Conservation (phyloP, 352 stramenopile genomes). For the Pythium brachiatum region DNA sequence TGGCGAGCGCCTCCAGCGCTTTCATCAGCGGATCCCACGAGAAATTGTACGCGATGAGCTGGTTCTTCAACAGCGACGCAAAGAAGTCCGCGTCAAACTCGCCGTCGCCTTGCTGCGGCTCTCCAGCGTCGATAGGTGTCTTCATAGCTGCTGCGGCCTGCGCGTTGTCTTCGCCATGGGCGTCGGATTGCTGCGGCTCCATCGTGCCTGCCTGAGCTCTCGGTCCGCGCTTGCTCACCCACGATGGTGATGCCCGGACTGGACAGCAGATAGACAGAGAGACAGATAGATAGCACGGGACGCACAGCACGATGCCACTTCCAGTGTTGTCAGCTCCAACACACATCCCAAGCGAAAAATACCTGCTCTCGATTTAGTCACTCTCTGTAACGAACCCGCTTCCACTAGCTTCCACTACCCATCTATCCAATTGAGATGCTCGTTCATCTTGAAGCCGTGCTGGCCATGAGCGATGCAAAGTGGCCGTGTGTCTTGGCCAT, state of each 20-base stretch:
- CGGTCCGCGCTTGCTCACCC: neutral
- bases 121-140: neutral
- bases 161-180: conserved; percentile 3
- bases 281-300: neutral
- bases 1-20: conserved; percentile 52
- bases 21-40: conserved; percentile 75
- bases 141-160: conserved; percentile 6
- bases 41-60: conserved; percentile 68
- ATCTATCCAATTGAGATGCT: too few relatives aligned
- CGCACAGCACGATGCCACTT: neutral
- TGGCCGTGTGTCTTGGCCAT: conserved; percentile 35
- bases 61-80: conserved; percentile 53
- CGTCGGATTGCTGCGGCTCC: conserved; percentile 26
- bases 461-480: conserved; percentile 29
- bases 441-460: neutral
- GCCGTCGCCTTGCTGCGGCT: conserved; percentile 6
- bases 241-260: neutral
- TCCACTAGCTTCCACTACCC: too few relatives aligned
- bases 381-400: neutral
- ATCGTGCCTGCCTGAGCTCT: neutral
- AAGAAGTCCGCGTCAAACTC: conserved; percentile 47
- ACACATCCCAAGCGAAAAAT: neutral
- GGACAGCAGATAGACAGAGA: neutral
- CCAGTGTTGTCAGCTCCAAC: neutral
- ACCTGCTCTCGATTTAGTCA: conserved; percentile 2